Conservation (phyloP, 257 asterid species). For the Orobanche coerulescens region DNA sequence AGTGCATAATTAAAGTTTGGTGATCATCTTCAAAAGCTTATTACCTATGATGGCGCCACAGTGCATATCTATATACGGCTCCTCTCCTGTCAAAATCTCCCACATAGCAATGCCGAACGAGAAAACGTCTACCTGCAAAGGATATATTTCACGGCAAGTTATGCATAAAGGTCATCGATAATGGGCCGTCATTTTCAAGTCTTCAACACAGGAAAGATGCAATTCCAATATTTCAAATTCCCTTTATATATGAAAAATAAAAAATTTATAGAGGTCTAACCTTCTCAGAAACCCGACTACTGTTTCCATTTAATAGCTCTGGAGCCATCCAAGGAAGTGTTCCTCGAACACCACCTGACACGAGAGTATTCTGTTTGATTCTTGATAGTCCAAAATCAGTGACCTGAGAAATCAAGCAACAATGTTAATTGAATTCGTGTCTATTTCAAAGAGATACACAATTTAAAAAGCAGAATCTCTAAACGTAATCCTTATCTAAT, state of each 20-base stretch:
- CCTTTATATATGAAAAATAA: no score
- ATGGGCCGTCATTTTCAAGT: not conserved
- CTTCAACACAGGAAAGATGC: not conserved
- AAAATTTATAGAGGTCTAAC: constrained; percentile 28
- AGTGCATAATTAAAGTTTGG: not conserved
- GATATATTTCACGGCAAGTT: not conserved
- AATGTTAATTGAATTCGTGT: not conserved
- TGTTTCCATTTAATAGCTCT: constrained; percentile 59
- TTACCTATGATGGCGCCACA: constrained; percentile 82
- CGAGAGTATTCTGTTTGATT: constrained; percentile 63
- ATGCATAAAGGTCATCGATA: not conserved
- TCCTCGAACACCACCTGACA: constrained; percentile 78
- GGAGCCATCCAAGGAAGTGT: constrained; percentile 94
- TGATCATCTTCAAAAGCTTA: constrained; percentile 21
- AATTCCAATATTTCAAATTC: not conserved
- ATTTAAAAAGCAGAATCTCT: not conserved
- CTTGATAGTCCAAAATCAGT: constrained; percentile 78
- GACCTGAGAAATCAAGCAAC: constrained; percentile 37
- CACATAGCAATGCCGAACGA: constrained; percentile 78
- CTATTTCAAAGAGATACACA: not conserved
- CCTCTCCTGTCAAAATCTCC: constrained; percentile 76
- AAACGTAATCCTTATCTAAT: not conserved
- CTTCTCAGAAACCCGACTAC: constrained; percentile 63
- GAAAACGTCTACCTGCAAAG: constrained; percentile 66
- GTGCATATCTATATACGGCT: constrained; percentile 69